phyloP scores from a whole-genome alignment of 495 filamentous ascomycete species.

The Hypoxylon rickii region DNA sequence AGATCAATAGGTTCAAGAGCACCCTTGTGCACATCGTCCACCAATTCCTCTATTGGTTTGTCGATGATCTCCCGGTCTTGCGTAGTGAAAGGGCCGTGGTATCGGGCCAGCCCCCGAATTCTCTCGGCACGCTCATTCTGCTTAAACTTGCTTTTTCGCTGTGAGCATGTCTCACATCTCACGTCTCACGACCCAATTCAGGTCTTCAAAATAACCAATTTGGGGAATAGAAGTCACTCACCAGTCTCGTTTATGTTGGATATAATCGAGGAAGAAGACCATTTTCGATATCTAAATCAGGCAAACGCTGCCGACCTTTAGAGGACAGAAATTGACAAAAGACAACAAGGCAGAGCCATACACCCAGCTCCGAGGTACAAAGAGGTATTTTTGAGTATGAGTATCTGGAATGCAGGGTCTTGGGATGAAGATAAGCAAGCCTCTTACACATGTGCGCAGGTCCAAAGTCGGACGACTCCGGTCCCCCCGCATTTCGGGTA shows the following conservation, averaged over 20 bases:
- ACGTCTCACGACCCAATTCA: background rate
- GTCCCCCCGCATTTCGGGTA: constrained; percentile 21
- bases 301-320: too few species aligned
- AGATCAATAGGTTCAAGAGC: constrained; percentile 71
- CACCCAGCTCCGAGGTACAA: constrained; percentile 1
- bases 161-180: constrained; percentile 10
- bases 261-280: constrained; percentile 62
- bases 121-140: constrained; percentile 71
- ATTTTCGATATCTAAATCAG: constrained; percentile 36
- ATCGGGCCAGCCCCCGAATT: constrained; percentile 67
- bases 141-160: constrained; percentile 69
- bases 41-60: constrained; percentile 76
- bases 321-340: too few species aligned
- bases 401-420: constrained; percentile 23
- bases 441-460: background rate
- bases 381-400: constrained; percentile 12
- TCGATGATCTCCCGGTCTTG: constrained; percentile 68
- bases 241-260: constrained; percentile 65
- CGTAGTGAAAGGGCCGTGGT: constrained; percentile 65
- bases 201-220: constrained; percentile 1
- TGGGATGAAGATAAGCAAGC: background rate
- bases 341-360: background rate
- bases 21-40: constrained; percentile 73
- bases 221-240: constrained; percentile 34
- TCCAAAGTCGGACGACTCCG: background rate